These are phyloP conservation scores for Naganishia onofrii DNA, from an alignment of 768 basidiomycete genomes.

Conservation along the genomic window DNA sequence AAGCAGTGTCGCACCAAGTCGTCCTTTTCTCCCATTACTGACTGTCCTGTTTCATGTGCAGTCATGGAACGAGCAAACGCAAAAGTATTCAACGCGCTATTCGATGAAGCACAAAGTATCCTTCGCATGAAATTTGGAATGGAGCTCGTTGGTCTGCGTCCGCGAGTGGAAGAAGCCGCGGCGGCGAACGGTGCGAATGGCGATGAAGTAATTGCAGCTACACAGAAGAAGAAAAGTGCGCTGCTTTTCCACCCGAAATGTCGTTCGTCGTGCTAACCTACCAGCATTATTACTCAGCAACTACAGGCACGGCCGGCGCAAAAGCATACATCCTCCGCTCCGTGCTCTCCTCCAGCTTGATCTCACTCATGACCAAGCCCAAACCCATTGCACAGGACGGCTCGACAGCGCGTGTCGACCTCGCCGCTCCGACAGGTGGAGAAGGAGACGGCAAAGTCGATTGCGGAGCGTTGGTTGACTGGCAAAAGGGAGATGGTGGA, in stretches of 20 bases:
- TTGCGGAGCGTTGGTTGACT: conserved; percentile 54
- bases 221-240: conserved; percentile 77
- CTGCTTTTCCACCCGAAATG: too few relatives aligned
- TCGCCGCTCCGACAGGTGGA: conserved; percentile 14
- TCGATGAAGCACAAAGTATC: conserved; percentile 64
- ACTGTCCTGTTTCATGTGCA: conserved; percentile 41
- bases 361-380: conserved; percentile 48
- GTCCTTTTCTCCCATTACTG: neutral
- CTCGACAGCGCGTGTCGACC: neutral
- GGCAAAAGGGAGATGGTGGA: conserved; percentile 51
- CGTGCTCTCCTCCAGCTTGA: conserved; percentile 61
- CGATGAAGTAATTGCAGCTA: conserved; percentile 57
- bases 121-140: conserved; percentile 70
- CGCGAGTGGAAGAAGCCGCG: conserved; percentile 25
- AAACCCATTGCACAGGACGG: conserved; percentile 1
- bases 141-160: conserved; percentile 75
- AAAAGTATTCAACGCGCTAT: conserved; percentile 63
- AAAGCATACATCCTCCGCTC: conserved; percentile 77
- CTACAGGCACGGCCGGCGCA: neutral
- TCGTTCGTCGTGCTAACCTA: too few relatives aligned
- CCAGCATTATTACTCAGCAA: too few relatives aligned
- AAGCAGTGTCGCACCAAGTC: conserved; percentile 11
- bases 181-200: conserved; percentile 55
- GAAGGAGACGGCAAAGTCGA: conserved; percentile 41
- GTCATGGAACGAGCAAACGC: conserved; percentile 58